Base-by-base conservation (phyloP, 768 basidiomycete species). In the Royoungia palumana region DNA sequence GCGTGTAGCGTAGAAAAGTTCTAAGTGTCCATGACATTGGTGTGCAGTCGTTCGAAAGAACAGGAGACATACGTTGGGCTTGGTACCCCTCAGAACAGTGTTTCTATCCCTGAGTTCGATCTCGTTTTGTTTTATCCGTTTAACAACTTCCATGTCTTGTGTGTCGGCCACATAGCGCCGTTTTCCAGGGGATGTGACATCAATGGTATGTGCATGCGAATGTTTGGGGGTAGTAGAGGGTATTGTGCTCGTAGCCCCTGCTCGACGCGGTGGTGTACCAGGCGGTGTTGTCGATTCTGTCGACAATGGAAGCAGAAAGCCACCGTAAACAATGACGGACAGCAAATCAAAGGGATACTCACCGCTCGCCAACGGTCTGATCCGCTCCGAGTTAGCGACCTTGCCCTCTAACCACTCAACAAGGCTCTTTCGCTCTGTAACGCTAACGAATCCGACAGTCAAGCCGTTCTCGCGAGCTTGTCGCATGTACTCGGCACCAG, bases 401-500 rank as follows among this genome's bases (percentile, higher is more conserved):
- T 71, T 75, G 30, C 88, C 83, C 58, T 87, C 82, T 37, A 97
- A 64, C 83, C 88, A 97, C 44, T 94, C 93, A 30, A 90, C 81
- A 0, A 95, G 83, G 38, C 75, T 76, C 71, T 89, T 91, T 53
- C 94, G 74, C 69, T 96, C 94, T 3, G 91, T 90, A 28, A 92
- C 82, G 56, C 87, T 84, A 34, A 97, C 90, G 63, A 92, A 80
- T 0, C 86, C 85, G 34, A 82, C 77, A 2, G 80, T 74, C 25
- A 93, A 70, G 1, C 89, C 87, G 36, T 76, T 76, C 60, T 88
- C 87, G 46, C 89, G 75, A 2, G 86, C 85, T 58, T 88, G 84
- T 62, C 85, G 87, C 81, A 95, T 83, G 70, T 98, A 98, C 55
- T 94, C 91, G 14, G 86, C 88, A 25, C 83, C 81, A 0, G 81